phyloP scores from a whole-genome alignment of 2,329 filamentous ascomycete species.

The Verruconis gallopava region DNA sequence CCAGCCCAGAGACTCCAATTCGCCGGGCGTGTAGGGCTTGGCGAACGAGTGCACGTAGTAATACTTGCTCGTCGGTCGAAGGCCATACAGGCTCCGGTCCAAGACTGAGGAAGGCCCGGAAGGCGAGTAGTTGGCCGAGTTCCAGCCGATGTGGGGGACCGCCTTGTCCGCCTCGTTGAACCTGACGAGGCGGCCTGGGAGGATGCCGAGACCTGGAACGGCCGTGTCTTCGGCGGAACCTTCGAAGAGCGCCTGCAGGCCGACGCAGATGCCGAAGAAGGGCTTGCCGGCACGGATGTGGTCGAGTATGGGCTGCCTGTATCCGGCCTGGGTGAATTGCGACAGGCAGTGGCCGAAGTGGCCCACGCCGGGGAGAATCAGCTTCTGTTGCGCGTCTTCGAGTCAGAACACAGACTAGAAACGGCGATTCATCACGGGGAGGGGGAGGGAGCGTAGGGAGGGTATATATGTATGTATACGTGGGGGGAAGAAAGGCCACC shows the following conservation, averaged over 20 bases:
- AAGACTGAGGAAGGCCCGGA: slow-evolving; percentile 25
- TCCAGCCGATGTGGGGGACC: slow-evolving; percentile 99
- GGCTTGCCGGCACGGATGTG: slow-evolving; percentile 88
- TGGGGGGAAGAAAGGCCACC: background rate
- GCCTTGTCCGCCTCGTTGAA: slow-evolving; percentile 71
- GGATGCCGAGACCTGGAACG: slow-evolving; percentile 61
- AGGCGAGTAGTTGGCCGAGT: slow-evolving; percentile 58
- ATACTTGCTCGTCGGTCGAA: slow-evolving; percentile 78
- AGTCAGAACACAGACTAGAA: background rate
- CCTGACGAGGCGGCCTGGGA: slow-evolving; percentile 56
- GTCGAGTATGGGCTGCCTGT: slow-evolving; percentile 64
- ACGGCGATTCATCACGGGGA: no score
- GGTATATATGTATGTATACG: background rate
- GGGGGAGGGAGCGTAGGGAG: background rate
- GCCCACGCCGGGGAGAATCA: slow-evolving; percentile 91
- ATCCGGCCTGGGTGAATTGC: slow-evolving; percentile 71
- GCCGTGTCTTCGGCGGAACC: slow-evolving; percentile 66
- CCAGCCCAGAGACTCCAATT: slow-evolving; percentile 75
- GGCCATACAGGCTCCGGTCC: slow-evolving; percentile 57
- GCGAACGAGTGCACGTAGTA: slow-evolving; percentile 98
- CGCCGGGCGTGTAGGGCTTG: slow-evolving; percentile 57
- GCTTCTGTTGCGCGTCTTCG: slow-evolving; percentile 47
- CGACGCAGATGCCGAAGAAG: slow-evolving; percentile 96
- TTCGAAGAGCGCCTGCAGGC: slow-evolving; percentile 78
- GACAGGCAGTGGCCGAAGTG: slow-evolving; percentile 94